phyloP scores from a whole-genome alignment of 2,329 filamentous ascomycete species.

The Paecilomyces dactylethromorphus region DNA sequence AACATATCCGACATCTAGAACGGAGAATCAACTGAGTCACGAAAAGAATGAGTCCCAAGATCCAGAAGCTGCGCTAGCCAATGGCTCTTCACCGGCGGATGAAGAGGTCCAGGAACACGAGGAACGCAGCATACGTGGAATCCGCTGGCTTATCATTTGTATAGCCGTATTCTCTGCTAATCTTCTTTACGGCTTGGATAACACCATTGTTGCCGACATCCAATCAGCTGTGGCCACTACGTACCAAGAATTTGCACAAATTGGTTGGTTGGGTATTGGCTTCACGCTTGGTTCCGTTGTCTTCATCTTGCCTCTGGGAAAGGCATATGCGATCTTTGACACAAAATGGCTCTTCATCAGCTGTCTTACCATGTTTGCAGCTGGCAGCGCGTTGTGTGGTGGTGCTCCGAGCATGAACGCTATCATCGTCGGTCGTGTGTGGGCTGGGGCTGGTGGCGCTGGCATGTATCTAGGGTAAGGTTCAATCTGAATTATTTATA shows the following conservation, averaged over 20 bases:
- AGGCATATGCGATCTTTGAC: slow-evolving; percentile 18
- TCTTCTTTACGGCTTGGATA: neutral
- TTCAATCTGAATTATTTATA: neutral
- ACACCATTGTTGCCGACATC: neutral
- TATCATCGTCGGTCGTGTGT: slow-evolving; percentile 23
- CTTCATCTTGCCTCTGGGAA: slow-evolving; percentile 10
- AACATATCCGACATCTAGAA: no score
- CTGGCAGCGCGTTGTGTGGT: slow-evolving; percentile 23
- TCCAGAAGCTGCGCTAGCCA: neutral
- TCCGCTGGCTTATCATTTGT: neutral
- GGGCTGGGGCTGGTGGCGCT: slow-evolving; percentile 21
- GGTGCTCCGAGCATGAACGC: slow-evolving; percentile 18
- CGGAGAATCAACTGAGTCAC: no score
- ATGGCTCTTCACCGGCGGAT: neutral
- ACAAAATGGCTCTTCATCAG: slow-evolving; percentile 19
- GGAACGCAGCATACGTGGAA: neutral
- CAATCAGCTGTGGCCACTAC: neutral
- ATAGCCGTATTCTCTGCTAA: neutral
- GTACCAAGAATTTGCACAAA: neutral
- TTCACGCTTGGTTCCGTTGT: neutral
- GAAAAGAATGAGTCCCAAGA: neutral
- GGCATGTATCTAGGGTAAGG: slow-evolving; percentile 23
- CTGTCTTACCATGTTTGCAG: slow-evolving; percentile 16
- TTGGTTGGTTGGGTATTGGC: neutral
- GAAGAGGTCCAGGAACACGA: neutral